Base-by-base conservation (phyloP, 768 basidiomycete genomes). In the Hericium alpestre region DNA sequence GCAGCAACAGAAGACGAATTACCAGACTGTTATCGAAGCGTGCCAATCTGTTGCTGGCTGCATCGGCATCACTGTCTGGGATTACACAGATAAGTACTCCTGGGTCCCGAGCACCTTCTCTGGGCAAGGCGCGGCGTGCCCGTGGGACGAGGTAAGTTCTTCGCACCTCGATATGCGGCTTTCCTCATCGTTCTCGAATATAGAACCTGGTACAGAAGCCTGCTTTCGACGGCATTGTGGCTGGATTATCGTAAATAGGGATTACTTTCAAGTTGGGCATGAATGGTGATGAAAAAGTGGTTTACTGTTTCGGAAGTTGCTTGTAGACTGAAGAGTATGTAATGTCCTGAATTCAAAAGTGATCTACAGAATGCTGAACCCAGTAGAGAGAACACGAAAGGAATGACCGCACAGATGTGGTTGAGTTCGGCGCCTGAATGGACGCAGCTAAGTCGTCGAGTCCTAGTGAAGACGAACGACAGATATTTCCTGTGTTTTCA, bases 1-100 rank as follows among this genome's bases (percentile, higher is more conserved):
- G 37, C 71, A 68, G 32, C 80, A 83, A 64, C 82, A 86, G 64
- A 71, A 76, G 65, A 71, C 69, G 58, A 83, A 86, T 64, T 86
- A 83, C 61, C 68, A 76, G 66, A 74, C 72, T 25, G 77, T 84
- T 47, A 73, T 84, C 54, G 58, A 67, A n/a, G 78, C 81, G 12
- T 86, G 84, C 65, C 73, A 75, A 59, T 70, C 58, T 40, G 67
- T 73, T 53, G 23, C 63, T 10, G 61, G 64, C 25, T 74, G 73
- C 59, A 67, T 74, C 39, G 71, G 71, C 40, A 58, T 75, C 40
- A 73, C 71, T 16, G 38, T 73, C 52, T 77, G 74, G 76, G 76
- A 73, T 59, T 74, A 69, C 55, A 72, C 73, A 2, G 73, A 74
- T 65, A 70, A 69, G 61, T 68, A 75, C 66, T 68, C 71, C 55